Conservation (phyloP, 139 green algal species). For the Haematococcus sp. region DNA sequence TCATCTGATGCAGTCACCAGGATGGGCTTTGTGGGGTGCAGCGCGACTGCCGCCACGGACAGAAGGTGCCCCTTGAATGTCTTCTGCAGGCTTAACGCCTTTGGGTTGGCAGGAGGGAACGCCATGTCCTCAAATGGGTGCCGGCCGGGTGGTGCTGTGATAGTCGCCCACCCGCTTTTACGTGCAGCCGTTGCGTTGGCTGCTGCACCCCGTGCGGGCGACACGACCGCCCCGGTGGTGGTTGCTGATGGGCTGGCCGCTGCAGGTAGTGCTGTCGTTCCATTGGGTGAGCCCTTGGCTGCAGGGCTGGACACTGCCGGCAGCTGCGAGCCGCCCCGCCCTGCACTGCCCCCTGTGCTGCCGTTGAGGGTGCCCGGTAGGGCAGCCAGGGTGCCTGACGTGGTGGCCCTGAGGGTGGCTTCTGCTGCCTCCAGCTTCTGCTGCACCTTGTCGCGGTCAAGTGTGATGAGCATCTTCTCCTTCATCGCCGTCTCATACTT, state of each 20-base stretch:
- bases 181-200: background rate
- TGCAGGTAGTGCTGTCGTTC: background rate
- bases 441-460: conserved; percentile 67
- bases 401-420: background rate
- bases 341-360: background rate
- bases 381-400: too few relatives aligned
- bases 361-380: background rate
- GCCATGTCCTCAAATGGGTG: conserved; percentile 60
- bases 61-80: conserved; percentile 75
- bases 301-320: background rate
- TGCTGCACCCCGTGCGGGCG: background rate
- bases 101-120: conserved; percentile 44
- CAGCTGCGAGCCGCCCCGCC: background rate
- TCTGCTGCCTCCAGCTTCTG: conserved; percentile 5
- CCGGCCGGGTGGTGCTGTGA: conserved; percentile 17
- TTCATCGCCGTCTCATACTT: conserved; percentile 88
- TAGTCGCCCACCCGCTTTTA: conserved; percentile 32
- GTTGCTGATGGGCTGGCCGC: background rate
- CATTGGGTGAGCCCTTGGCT: background rate
- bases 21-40: conserved; percentile 83
- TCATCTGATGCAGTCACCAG: conserved; percentile 80
- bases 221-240: background rate
- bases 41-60: conserved; percentile 53
- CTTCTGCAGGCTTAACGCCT: conserved; percentile 54
- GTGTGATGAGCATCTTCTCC: conserved; percentile 76